Evolutionary conservation across 1,284 basidiomycete species (phyloP).

Genomic region (Baeospora myosura): DNA sequence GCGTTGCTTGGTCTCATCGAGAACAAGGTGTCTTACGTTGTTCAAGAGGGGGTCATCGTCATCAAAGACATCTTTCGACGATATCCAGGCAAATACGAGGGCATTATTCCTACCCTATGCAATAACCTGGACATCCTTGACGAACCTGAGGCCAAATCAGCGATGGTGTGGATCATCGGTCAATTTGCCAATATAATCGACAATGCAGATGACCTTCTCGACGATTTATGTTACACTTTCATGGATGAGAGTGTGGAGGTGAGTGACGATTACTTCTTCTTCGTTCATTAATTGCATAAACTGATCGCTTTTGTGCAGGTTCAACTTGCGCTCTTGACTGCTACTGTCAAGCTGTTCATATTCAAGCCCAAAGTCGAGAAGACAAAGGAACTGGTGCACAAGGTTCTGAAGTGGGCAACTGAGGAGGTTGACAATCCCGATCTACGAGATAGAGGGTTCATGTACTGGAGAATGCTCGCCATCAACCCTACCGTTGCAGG

Average conservation of each 20-base stretch:
- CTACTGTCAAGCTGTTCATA: constrained; percentile 94
- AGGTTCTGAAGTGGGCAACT: constrained; percentile 94
- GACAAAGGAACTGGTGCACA: constrained; percentile 88
- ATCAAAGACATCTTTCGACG: constrained; percentile 97
- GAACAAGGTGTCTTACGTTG: constrained; percentile 93
- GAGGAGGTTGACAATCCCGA: constrained; percentile 98
- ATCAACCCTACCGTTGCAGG: constrained; percentile 87
- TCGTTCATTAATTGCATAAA: background rate
- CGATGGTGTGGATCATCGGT: constrained; percentile 98
- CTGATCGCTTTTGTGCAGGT: constrained; percentile 65
- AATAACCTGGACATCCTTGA: constrained; percentile 89
- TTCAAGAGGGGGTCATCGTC: constrained; percentile 96
- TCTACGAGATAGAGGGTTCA: constrained; percentile 93
- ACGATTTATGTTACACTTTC: constrained; percentile 88
- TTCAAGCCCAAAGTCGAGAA: constrained; percentile 82
- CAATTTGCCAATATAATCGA: constrained; percentile 96
- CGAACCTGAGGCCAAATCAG: constrained; percentile 93
- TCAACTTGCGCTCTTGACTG: constrained; percentile 91
- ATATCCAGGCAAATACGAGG: constrained; percentile 95
- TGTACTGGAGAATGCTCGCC: constrained; percentile 98
- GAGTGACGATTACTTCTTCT: constrained; percentile 16
- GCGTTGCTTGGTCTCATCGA: constrained; percentile 84
- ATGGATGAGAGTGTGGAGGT: constrained; percentile 91
- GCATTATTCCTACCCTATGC: constrained; percentile 88
- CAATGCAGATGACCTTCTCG: constrained; percentile 91